Percentiles rank a stretch among this genome's conserved stretches.
Evolutionary conservation across 179 eudicot species (phyloP).

Genomic region (Carnegiea gigantea): DNA sequence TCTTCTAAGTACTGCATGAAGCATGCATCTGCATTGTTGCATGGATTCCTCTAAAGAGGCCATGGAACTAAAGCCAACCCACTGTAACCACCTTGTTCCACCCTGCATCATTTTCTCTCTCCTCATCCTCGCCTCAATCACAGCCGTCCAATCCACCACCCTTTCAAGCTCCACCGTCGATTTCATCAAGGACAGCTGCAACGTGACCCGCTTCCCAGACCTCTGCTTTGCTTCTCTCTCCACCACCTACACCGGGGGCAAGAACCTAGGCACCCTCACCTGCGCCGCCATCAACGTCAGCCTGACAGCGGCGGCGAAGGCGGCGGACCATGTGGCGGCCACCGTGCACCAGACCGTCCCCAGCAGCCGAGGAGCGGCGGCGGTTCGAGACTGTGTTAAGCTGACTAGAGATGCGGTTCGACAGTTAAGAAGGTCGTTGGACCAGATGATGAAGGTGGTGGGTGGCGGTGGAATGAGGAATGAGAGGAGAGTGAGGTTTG

Average conservation of each 20-base stretch:
- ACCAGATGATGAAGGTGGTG: slow-evolving; percentile 31
- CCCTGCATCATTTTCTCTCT: slow-evolving; percentile 6
- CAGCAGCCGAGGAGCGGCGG: slow-evolving; percentile 26
- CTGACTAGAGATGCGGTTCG: slow-evolving; percentile 34
- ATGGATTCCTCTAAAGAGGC: not conserved
- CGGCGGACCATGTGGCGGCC: slow-evolving; percentile 26
- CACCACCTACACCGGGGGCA: slow-evolving; percentile 7
- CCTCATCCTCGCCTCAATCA: not conserved
- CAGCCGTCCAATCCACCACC: slow-evolving; percentile 13
- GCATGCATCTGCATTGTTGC: not conserved
- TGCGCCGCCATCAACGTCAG: slow-evolving; percentile 24
- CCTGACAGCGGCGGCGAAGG: slow-evolving; percentile 28
- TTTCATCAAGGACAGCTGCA: slow-evolving; percentile 21
- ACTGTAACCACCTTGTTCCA: slow-evolving; percentile 10
- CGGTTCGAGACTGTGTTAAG: slow-evolving; percentile 41
- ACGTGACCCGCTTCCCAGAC: slow-evolving; percentile 15
- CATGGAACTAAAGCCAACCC: not conserved
- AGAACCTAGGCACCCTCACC: slow-evolving; percentile 16
- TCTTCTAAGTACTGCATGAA: too few relatives aligned
- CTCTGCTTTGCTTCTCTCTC: slow-evolving; percentile 24
- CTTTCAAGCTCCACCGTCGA: slow-evolving; percentile 3
- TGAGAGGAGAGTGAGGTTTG: slow-evolving; percentile 29
- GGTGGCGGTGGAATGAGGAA: slow-evolving; percentile 20
- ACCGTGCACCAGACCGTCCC: slow-evolving; percentile 18
- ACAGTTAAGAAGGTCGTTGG: slow-evolving; percentile 36